These are phyloP conservation scores for Polyplosphaeria fusca DNA, from an alignment of 495 filamentous ascomycete species.

Conservation along the genomic window DNA sequence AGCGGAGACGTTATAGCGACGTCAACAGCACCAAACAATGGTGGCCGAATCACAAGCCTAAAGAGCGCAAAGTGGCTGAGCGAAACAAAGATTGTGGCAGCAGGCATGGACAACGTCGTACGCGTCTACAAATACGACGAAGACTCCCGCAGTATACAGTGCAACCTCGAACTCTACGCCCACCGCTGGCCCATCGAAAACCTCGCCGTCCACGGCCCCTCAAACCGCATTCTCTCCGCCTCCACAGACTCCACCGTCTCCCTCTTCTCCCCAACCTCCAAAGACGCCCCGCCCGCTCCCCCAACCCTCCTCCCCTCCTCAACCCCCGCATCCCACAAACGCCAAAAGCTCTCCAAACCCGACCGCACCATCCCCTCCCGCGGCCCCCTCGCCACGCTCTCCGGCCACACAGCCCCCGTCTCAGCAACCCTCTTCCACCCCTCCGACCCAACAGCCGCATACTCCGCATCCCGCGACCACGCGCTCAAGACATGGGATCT, in stretches of 20 bases:
- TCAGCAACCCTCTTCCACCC: slow-evolving; percentile 78
- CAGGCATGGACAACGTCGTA: slow-evolving; percentile 76
- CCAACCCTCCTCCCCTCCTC: slow-evolving; percentile 59
- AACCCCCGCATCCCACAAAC: slow-evolving; percentile 57
- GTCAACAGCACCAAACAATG: slow-evolving; percentile 57
- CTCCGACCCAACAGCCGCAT: slow-evolving; percentile 79
- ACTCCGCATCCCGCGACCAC: slow-evolving; percentile 86
- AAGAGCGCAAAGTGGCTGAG: slow-evolving; percentile 80
- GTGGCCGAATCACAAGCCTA: slow-evolving; percentile 71
- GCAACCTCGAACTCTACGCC: slow-evolving; percentile 80
- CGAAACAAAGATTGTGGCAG: slow-evolving; percentile 69
- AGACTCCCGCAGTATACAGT: slow-evolving; percentile 53
- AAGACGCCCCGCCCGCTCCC: slow-evolving; percentile 67
- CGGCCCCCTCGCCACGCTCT: slow-evolving; percentile 71
- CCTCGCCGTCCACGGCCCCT: slow-evolving; percentile 70
- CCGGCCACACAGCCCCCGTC: slow-evolving; percentile 67
- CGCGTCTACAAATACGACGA: slow-evolving; percentile 85
- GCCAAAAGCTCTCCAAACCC: slow-evolving; percentile 68
- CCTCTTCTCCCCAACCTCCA: slow-evolving; percentile 77
- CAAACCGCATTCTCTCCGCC: slow-evolving; percentile 76
- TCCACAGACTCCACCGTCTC: slow-evolving; percentile 76
- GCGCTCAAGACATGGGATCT: slow-evolving; percentile 89
- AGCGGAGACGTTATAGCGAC: slow-evolving; percentile 74
- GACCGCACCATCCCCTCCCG: slow-evolving; percentile 62
- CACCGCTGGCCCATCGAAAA: slow-evolving; percentile 73